phyloP scores from a whole-genome alignment of 2,329 filamentous ascomycete species.

The Botryosphaeria dothidea region DNA sequence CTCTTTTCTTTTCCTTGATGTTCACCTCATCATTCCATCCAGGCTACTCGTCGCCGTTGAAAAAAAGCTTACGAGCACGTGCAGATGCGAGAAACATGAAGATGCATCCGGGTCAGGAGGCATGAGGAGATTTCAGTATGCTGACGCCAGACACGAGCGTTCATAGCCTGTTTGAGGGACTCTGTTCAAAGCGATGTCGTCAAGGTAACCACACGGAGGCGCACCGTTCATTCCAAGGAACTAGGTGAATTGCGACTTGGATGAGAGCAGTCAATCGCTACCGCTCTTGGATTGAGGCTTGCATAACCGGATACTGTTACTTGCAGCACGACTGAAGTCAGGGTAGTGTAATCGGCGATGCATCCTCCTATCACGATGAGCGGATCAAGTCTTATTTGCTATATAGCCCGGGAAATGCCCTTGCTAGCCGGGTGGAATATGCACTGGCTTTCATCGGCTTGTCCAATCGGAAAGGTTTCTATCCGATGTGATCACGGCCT shows the following conservation, averaged over 20 bases:
- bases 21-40: background rate
- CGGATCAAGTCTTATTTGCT: background rate
- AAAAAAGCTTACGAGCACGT: background rate
- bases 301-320: background rate
- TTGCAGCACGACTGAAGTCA: background rate
- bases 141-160: background rate
- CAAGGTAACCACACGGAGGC: background rate
- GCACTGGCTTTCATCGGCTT: no score
- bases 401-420: background rate
- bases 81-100: background rate
- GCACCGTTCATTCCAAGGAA: background rate
- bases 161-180: background rate
- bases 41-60: background rate
- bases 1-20: background rate
- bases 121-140: background rate
- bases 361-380: background rate
- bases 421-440: no score
- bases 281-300: background rate
- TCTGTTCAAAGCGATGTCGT: background rate
- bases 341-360: conserved; percentile 1
- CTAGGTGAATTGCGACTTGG: background rate
- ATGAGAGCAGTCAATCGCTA: background rate
- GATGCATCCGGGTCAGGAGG: background rate
- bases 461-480: no score
- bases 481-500: no score